Conservation (phyloP, 108 stramenopile species). For the Skeletonema menzelii region DNA sequence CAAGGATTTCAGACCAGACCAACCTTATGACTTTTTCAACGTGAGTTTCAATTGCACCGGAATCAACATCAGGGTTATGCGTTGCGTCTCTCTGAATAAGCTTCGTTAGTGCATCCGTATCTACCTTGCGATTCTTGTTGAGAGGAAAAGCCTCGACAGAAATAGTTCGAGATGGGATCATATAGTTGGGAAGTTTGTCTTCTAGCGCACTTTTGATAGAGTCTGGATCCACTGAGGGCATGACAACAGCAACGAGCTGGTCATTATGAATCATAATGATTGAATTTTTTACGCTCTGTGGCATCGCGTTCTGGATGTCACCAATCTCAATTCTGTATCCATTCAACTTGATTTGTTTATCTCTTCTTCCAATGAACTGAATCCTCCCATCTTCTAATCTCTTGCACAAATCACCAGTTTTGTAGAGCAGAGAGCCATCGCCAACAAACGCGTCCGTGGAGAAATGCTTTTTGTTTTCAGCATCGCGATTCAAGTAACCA, state of each 20-base stretch:
- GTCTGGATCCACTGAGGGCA: neutral
- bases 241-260: neutral
- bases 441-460: neutral
- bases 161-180: slow-evolving; percentile 11
- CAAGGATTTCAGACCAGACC: slow-evolving; percentile 11
- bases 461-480: slow-evolving; percentile 4
- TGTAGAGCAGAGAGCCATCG: slow-evolving; percentile 8
- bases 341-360: slow-evolving; percentile 17
- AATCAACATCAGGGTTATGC: too few relatives aligned
- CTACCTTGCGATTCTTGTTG: slow-evolving; percentile 16
- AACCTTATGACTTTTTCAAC: neutral
- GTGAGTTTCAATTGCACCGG: too few relatives aligned
- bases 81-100: neutral
- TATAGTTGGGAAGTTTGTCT: slow-evolving; percentile 18
- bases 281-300: neutral
- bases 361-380: slow-evolving; percentile 24
- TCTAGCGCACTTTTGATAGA: slow-evolving; percentile 6
- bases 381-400: slow-evolving; percentile 20
- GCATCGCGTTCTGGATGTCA: neutral
- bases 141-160: slow-evolving; percentile 19
- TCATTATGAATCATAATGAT: neutral
- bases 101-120: slow-evolving; percentile 4
- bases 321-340: slow-evolving; percentile 3
- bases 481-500: slow-evolving; percentile 13
- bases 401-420: slow-evolving; percentile 17